These are phyloP conservation scores for Brettanomyces naardenensis DNA, from an alignment of 805 yeast genomes.

Conservation along the genomic window DNA sequence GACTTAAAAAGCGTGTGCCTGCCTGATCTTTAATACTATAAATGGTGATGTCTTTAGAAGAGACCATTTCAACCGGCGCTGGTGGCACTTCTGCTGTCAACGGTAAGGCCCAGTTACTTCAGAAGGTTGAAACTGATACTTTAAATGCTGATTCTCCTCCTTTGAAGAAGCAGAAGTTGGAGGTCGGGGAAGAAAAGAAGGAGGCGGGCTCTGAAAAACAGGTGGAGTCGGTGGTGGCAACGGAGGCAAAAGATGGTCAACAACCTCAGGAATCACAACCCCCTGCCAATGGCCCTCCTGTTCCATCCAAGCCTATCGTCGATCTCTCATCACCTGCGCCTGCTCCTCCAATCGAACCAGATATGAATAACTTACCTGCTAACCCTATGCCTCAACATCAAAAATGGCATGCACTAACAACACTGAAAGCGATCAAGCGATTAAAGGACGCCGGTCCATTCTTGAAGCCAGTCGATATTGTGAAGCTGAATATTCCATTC, in stretches of 20 bases:
- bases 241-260: neutral
- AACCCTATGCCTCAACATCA: conserved; percentile 79
- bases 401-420: conserved; percentile 65
- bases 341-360: conserved; percentile 66
- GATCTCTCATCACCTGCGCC: conserved; percentile 54
- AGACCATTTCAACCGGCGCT: conserved; percentile 10
- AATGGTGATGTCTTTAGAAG: conserved; percentile 23
- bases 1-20: too few relatives aligned
- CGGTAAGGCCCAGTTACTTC: neutral
- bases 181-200: neutral
- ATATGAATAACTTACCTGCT: conserved; percentile 57
- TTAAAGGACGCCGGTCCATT: conserved; percentile 91
- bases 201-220: neutral
- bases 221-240: neutral
- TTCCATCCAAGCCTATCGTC: conserved; percentile 7
- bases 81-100: neutral
- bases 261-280: neutral
- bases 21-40: too few relatives aligned
- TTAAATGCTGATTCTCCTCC: neutral
- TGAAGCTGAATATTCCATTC: conserved; percentile 82
- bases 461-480: conserved; percentile 80
- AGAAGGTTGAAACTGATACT: neutral
- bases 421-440: conserved; percentile 80
- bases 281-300: too few relatives aligned
- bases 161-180: neutral